Conservation (phyloP, 345 rosid genomes). For the Balakata baccata region DNA sequence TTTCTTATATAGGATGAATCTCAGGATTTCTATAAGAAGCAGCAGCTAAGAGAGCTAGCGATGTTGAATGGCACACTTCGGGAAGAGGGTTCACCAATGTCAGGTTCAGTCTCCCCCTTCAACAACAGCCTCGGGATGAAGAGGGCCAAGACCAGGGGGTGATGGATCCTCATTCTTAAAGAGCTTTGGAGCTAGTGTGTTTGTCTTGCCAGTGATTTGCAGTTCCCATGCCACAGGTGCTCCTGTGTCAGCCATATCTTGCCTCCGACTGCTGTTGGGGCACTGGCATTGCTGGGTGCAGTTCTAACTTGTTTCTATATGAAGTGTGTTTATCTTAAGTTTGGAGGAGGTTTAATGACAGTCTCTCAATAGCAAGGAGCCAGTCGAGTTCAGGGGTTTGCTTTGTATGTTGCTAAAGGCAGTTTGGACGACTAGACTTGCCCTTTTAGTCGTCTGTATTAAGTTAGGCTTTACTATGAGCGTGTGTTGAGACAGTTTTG, state of each 20-base stretch:
- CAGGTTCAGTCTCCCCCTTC: constrained; percentile 88
- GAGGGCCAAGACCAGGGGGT: constrained; percentile 94
- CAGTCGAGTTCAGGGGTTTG: constrained; percentile 13
- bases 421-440: constrained; percentile 22
- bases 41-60: constrained; percentile 92
- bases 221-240: constrained; percentile 25
- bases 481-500: constrained; percentile 30
- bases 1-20: constrained; percentile 65
- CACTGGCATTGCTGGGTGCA: constrained; percentile 38
- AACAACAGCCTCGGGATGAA: constrained; percentile 87
- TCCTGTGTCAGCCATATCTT: constrained; percentile 34
- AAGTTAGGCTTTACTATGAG: constrained; percentile 6
- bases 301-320: constrained; percentile 40
- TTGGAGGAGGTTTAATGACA: constrained; percentile 18
- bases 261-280: constrained; percentile 46
- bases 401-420: constrained; percentile 16
- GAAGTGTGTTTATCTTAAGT: constrained; percentile 34
- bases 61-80: constrained; percentile 89
- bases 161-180: constrained; percentile 14
- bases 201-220: constrained; percentile 29
- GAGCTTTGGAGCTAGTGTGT: constrained; percentile 34
- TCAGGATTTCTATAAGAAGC: constrained; percentile 92
- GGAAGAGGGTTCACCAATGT: constrained; percentile 90
- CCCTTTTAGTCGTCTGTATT: neutral
- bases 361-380: constrained; percentile 17